Base-by-base conservation (phyloP, 306 rosid genomes). In the Senna tora region DNA sequence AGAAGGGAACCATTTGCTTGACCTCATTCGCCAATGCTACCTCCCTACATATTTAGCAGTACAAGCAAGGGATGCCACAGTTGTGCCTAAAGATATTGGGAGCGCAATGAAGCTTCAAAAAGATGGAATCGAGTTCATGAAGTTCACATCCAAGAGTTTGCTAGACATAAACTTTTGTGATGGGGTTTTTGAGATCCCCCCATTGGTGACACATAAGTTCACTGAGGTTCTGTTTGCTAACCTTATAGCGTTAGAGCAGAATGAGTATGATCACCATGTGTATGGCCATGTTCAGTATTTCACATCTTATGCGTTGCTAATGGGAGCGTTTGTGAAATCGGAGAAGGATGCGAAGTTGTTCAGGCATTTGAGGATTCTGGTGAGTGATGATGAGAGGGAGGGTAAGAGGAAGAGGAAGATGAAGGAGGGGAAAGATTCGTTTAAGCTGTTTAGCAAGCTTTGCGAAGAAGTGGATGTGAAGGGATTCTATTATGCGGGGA, bases 1-100 rank as follows among this genome's bases (percentile, higher is more conserved):
- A 74, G 89, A 84, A 70, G 89, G 86, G 53, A 52, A 80, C 28
- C 89, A 88, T 74, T 69, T 88, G 14, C 90, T 88, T 2, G 94
- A 84, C 52, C 67, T 84, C 5, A 43, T 88, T 30, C 80, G 77
- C 39, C 84, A 78, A 19, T 88, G 80, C 62, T 82, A 84, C 71
- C 75, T 82, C 28, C 87, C 91, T 6, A 51, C 85, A 33, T 39
- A 55, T 69, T 65, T 76, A 7, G 67, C 16, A 39, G 45, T 45
- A 0, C 72, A 3, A 38, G 19, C 74, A 2, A 71, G 47, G 17
- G 49, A 67, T 6, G 5, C 2, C 2, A 19, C 0, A 6, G 0
- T 60, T 28, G 25, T n/a, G n/a, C n/a, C 65, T 0, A 15, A 39
- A 6, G 46, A 11, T 16, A 17, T 82, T 36, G 79, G 71, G 13